phyloP scores from a whole-genome alignment of 768 basidiomycete species.

The Myochromella boudieri region DNA sequence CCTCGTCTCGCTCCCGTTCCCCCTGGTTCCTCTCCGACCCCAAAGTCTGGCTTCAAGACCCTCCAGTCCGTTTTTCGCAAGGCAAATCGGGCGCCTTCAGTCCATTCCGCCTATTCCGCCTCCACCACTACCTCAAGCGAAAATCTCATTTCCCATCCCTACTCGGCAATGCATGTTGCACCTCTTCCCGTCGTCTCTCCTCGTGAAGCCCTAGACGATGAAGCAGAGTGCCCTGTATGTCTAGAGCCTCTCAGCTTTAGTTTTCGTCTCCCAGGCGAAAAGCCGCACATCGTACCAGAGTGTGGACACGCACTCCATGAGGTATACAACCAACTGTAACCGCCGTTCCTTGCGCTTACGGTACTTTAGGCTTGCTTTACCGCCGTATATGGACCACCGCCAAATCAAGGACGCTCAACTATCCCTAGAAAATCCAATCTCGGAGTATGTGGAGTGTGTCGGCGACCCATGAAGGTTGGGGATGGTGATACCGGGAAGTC shows the following conservation, averaged over 20 bases:
- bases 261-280: slow-evolving; percentile 93
- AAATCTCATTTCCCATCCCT: slow-evolving; percentile 46
- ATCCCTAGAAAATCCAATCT: slow-evolving; percentile 73
- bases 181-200: slow-evolving; percentile 74
- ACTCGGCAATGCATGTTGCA: slow-evolving; percentile 59
- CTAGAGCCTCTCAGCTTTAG: slow-evolving; percentile 92
- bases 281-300: slow-evolving; percentile 95
- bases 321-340: slow-evolving; percentile 38
- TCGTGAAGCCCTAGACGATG: slow-evolving; percentile 65
- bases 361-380: slow-evolving; percentile 83
- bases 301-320: slow-evolving; percentile 98
- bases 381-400: slow-evolving; percentile 91
- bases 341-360: slow-evolving; percentile 8
- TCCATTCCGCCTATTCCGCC: slow-evolving; percentile 50
- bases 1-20: slow-evolving; percentile 39
- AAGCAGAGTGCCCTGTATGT: slow-evolving; percentile 95
- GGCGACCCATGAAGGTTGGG: slow-evolving; percentile 94
- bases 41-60: slow-evolving; percentile 33
- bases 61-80: slow-evolving; percentile 58
- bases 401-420: slow-evolving; percentile 51
- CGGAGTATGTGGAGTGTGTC: slow-evolving; percentile 96
- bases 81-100: slow-evolving; percentile 42
- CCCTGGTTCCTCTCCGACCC: slow-evolving; percentile 21
- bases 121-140: slow-evolving; percentile 42
- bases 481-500: slow-evolving; percentile 84